Percentiles rank a stretch among this genome's conserved stretches.
phyloP scores from a whole-genome alignment of 495 filamentous ascomycete species.

The Xylaria flabelliformis region DNA sequence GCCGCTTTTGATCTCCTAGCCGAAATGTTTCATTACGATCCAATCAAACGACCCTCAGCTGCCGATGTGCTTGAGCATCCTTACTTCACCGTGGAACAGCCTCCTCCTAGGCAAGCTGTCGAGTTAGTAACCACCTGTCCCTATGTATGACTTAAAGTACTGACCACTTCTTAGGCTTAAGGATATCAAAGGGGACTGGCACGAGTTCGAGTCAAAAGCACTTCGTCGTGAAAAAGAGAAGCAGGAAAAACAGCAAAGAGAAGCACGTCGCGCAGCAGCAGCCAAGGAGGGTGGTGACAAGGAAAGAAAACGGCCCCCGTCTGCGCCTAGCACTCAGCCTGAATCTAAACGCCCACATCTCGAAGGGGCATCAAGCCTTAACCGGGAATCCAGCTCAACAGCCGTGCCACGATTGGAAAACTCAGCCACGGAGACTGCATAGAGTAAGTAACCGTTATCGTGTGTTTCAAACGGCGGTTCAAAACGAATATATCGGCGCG shows the following conservation, averaged over 20 bases:
- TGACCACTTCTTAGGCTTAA: conserved; percentile 64
- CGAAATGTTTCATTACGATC: conserved; percentile 87
- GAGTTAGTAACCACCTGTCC: conserved; percentile 67
- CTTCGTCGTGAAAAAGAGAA: conserved; percentile 88
- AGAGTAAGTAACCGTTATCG: background rate
- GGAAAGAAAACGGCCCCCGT: conserved; percentile 56
- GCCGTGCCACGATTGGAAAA: conserved; percentile 12
- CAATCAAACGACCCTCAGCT: conserved; percentile 81
- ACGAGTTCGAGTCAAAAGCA: conserved; percentile 98
- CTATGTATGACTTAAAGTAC: background rate
- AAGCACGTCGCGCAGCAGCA: conserved; percentile 66
- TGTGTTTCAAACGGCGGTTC: background rate
- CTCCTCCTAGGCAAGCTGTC: conserved; percentile 74
- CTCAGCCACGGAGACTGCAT: background rate
- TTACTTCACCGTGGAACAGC: conserved; percentile 88
- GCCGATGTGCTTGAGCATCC: conserved; percentile 85
- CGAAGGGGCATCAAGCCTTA: conserved; percentile 33
- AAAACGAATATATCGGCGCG: background rate
- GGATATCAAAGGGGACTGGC: conserved; percentile 93
- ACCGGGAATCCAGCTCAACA: conserved; percentile 22
- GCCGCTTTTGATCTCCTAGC: conserved; percentile 82
- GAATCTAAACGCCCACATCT: conserved; percentile 53
- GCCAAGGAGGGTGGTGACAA: conserved; percentile 51
- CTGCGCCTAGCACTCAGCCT: conserved; percentile 42
- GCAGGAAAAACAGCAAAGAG: conserved; percentile 76